phyloP scores from a whole-genome alignment of 2,329 filamentous ascomycete species.

The Meredithiella fracta region DNA sequence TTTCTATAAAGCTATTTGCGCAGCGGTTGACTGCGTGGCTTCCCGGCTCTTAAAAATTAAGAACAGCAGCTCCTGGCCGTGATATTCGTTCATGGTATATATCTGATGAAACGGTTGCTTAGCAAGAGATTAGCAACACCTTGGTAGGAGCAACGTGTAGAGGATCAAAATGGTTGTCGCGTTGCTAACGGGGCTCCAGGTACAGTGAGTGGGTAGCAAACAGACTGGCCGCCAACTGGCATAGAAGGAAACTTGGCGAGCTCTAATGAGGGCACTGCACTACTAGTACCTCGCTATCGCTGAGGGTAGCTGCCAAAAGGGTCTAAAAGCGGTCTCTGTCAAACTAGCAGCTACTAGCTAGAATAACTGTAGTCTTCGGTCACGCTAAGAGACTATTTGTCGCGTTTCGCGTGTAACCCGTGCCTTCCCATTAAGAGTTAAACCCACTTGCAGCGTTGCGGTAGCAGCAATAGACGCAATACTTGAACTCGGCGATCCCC shows the following conservation, averaged over 20 bases:
- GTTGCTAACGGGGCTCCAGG: slow-evolving; percentile 1
- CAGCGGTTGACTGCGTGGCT: no score
- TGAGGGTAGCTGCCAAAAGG: no score
- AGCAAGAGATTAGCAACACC: slow-evolving; percentile 2
- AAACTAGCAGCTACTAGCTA: neutral
- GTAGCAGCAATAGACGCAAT: slow-evolving; percentile 6
- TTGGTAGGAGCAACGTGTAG: slow-evolving; percentile 1
- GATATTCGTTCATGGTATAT: neutral
- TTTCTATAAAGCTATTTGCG: neutral
- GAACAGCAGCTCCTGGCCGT: neutral
- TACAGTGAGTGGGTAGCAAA: no score
- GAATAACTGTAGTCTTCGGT: neutral
- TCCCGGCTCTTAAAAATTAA: no score
- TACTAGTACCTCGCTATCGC: slow-evolving; percentile 3
- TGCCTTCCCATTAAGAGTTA: slow-evolving; percentile 1
- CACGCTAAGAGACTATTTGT: slow-evolving; percentile 8
- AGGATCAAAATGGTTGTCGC: slow-evolving; percentile 3
- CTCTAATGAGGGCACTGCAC: neutral
- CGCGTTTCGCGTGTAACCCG: slow-evolving; percentile 7
- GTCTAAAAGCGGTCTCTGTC: no score
- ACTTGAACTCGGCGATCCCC: slow-evolving; percentile 7
- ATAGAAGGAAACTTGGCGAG: slow-evolving; percentile 2
- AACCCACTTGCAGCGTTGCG: slow-evolving; percentile 2
- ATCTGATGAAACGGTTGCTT: neutral
- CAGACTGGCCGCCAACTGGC: neutral